Percentiles rank a stretch among this genome's conserved stretches.
Evolutionary conservation across 495 filamentous ascomycete species (phyloP).

Genomic region (Aspergillus ostianus): DNA sequence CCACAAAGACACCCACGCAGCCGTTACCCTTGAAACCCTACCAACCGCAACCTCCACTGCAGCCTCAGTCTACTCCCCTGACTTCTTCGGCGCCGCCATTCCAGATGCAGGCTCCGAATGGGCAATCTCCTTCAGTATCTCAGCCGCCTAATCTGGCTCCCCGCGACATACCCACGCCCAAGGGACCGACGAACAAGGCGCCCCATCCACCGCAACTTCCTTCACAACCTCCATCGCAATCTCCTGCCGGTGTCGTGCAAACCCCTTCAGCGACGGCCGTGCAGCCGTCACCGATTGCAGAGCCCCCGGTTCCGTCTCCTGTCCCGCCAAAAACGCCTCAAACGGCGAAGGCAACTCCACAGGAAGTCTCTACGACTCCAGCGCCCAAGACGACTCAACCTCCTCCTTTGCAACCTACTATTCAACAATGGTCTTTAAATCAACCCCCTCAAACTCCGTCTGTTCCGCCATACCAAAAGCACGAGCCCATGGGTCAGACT

Average conservation of each 20-base stretch:
- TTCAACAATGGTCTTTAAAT: constrained; percentile 45
- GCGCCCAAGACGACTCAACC: constrained; percentile 17
- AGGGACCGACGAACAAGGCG: constrained; percentile 21
- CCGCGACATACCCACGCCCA: constrained; percentile 11
- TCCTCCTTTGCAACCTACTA: constrained; percentile 33
- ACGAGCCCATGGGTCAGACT: constrained; percentile 10
- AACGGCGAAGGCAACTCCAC: constrained; percentile 15
- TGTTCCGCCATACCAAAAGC: constrained; percentile 12
- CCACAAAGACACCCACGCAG: constrained; percentile 7
- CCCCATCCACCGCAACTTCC: constrained; percentile 21
- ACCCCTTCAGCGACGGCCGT: constrained; percentile 18
- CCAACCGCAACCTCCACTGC: constrained; percentile 12
- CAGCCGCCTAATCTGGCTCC: constrained; percentile 36
- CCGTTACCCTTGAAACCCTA: constrained; percentile 5
- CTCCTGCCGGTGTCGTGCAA: constrained; percentile 9
- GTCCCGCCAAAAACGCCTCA: constrained; percentile 13
- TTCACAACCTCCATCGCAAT: constrained; percentile 15
- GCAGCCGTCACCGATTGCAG: constrained; percentile 26
- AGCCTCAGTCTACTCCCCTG: constrained; percentile 19
- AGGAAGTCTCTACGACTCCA: constrained; percentile 16
- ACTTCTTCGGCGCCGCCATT: constrained; percentile 27
- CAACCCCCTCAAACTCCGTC: constrained; percentile 40
- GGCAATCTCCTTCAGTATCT: constrained; percentile 31
- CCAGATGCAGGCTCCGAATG: constrained; percentile 32
- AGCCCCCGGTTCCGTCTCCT: constrained; percentile 18